Conservation (phyloP, 306 rosid species). For the Gleditsia sinensis region DNA sequence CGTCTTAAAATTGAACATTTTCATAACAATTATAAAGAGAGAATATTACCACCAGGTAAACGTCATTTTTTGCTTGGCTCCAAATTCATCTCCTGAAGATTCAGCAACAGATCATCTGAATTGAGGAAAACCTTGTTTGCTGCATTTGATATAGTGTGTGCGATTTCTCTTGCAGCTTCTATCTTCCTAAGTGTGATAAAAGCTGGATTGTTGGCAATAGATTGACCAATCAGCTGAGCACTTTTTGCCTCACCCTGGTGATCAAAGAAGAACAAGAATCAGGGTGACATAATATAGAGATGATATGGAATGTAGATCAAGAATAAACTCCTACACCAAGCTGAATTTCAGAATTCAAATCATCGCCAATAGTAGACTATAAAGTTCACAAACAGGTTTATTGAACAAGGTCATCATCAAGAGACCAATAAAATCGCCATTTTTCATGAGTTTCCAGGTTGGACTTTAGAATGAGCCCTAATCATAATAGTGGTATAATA, state of each 20-base stretch:
- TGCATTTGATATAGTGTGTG: conserved; percentile 58
- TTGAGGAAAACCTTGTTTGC: conserved; percentile 72
- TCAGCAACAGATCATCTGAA: conserved; percentile 68
- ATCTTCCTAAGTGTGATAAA: conserved; percentile 81
- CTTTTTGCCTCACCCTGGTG: conserved; percentile 84
- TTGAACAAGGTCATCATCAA: not conserved
- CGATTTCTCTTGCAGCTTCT: conserved; percentile 92
- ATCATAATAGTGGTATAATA: conserved; percentile 1
- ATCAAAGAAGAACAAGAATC: conserved; percentile 10
- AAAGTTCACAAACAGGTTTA: conserved; percentile 7
- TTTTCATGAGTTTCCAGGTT: not conserved
- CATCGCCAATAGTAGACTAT: not conserved
- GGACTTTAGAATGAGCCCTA: conserved; percentile 4
- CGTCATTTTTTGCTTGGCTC: conserved; percentile 49
- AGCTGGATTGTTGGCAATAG: conserved; percentile 84
- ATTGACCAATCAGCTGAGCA: conserved; percentile 82
- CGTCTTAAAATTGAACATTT: not conserved
- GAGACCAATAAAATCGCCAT: not conserved
- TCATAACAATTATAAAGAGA: not conserved
- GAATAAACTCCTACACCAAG: not conserved
- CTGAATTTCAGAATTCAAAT: not conserved
- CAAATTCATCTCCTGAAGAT: conserved; percentile 62
- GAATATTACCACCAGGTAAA: not conserved
- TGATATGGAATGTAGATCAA: not conserved
- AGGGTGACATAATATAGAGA: not conserved